Base-by-base conservation (phyloP, 2,329 filamentous ascomycete genomes). In the Aspergillus fructus region DNA sequence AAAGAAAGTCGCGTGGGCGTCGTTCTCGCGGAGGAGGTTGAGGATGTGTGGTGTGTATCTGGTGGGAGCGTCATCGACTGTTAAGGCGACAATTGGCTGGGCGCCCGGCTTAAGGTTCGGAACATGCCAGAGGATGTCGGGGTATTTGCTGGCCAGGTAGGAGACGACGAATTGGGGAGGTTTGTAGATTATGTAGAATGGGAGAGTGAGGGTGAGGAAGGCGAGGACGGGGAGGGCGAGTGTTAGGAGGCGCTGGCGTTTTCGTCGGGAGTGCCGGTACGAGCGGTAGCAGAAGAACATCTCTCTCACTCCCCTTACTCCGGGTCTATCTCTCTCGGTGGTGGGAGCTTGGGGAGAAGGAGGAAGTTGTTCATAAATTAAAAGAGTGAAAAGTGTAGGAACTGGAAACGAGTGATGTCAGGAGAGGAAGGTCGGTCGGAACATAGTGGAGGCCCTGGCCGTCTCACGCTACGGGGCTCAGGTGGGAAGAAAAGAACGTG, bases 61-160 rank as follows among this genome's bases (percentile, higher is more conserved):
- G 2, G 89, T 93, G 0, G 92, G 92, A 27, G 87, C 89, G 75
- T 96, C 92, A 77, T 96, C 92, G 67, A 96, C 88, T 1, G 91
- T 96, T 40, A 97, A 80, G 0, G 90, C 92, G 17, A 96, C 81
- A 24, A 93, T 75, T 68, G 88, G 90, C 48, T 83, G 76, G 8
- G 76, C 15, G 40, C 34, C 17, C 13, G 46, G 1, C 82, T 81
- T 48, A 2, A 66, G 1, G 82, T 81, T 0, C 78, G 72, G 17
- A 27, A 89, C 81, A 63, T 90, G 87, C 81, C 89, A 96, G 13
- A 96, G 80, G 3, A 96, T 89, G 66, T 92, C 87, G 1, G 90
- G 90, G 82, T 89, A 93, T 60, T 83, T 85, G 64, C 77, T 77
- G 66, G 87, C 83, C 58, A 96, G 84, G 77, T 89, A 88, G 56